phyloP scores from a whole-genome alignment of 2,329 filamentous ascomycete genomes.

The Cladosporium velox region DNA sequence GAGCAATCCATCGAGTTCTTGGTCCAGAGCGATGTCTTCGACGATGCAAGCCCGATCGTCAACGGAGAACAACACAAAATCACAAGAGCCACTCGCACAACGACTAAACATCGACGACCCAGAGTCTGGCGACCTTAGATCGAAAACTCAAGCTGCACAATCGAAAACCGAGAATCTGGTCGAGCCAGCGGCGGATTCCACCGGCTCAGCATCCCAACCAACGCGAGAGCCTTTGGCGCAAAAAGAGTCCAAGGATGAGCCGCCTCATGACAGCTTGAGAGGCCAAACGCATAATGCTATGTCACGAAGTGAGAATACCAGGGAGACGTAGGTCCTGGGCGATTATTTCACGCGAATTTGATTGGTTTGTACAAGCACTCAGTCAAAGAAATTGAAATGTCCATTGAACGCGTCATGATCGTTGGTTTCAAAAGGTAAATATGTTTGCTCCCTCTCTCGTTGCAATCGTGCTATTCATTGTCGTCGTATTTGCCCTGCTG shows the following conservation, averaged over 20 bases:
- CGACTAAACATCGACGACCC: slow-evolving; percentile 16
- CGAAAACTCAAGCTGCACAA: slow-evolving; percentile 7
- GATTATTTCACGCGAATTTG: background rate
- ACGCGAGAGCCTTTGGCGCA: slow-evolving; percentile 15
- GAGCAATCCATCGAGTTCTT: background rate
- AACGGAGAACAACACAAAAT: slow-evolving; percentile 5
- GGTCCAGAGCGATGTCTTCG: slow-evolving; percentile 1
- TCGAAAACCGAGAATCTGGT: slow-evolving; percentile 10
- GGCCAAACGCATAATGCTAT: slow-evolving; percentile 9
- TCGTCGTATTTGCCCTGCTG: background rate
- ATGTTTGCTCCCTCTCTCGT: background rate
- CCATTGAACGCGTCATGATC: background rate
- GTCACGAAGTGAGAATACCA: slow-evolving; percentile 10
- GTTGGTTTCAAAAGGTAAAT: background rate
- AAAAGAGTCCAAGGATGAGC: slow-evolving; percentile 13
- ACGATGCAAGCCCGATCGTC: background rate
- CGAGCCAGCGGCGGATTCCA: slow-evolving; percentile 1
- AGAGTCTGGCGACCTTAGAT: background rate
- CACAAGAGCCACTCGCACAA: slow-evolving; percentile 16
- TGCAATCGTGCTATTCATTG: background rate
- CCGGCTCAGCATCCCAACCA: background rate
- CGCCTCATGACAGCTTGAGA: slow-evolving; percentile 11
- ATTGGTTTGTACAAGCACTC: background rate
- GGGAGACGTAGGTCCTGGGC: background rate
- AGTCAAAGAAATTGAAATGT: background rate